These are phyloP conservation scores for Citrus glauca DNA, from an alignment of 345 rosid species.

Conservation along the genomic window DNA sequence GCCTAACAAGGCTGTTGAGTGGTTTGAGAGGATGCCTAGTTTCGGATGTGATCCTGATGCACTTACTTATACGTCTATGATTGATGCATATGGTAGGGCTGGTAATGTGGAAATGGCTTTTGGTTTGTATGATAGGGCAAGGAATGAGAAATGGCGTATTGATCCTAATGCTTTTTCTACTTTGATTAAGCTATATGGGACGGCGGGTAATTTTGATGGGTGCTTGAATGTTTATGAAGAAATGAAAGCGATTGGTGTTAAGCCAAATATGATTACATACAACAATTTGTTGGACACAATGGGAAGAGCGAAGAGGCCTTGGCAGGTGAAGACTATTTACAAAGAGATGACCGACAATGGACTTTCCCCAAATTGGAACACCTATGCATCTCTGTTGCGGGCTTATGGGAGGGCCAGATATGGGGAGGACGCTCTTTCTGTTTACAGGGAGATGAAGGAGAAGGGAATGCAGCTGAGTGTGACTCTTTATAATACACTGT, in stretches of 20 bases:
- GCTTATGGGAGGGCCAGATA: slow-evolving; percentile 84
- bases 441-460: slow-evolving; percentile 80
- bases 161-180: slow-evolving; percentile 61
- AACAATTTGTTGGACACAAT: slow-evolving; percentile 79
- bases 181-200: slow-evolving; percentile 66
- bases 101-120: slow-evolving; percentile 77
- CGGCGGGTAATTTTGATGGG: slow-evolving; percentile 73
- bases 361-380: slow-evolving; percentile 50
- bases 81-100: slow-evolving; percentile 77
- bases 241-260: slow-evolving; percentile 78
- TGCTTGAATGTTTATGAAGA: slow-evolving; percentile 90
- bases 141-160: slow-evolving; percentile 78
- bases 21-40: slow-evolving; percentile 84
- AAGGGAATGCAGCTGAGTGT: slow-evolving; percentile 55
- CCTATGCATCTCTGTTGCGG: slow-evolving; percentile 69
- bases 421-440: slow-evolving; percentile 64
- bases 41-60: slow-evolving; percentile 68
- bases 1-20: slow-evolving; percentile 69
- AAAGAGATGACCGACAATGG: slow-evolving; percentile 67
- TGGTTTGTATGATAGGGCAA: slow-evolving; percentile 84
- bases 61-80: slow-evolving; percentile 61
- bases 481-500: slow-evolving; percentile 70
- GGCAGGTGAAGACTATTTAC: slow-evolving; percentile 74
- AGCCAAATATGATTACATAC: slow-evolving; percentile 60
- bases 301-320: slow-evolving; percentile 97